Evolutionary conservation across 257 asterid species (phyloP).

Genomic region (Forsythia suspensa): DNA sequence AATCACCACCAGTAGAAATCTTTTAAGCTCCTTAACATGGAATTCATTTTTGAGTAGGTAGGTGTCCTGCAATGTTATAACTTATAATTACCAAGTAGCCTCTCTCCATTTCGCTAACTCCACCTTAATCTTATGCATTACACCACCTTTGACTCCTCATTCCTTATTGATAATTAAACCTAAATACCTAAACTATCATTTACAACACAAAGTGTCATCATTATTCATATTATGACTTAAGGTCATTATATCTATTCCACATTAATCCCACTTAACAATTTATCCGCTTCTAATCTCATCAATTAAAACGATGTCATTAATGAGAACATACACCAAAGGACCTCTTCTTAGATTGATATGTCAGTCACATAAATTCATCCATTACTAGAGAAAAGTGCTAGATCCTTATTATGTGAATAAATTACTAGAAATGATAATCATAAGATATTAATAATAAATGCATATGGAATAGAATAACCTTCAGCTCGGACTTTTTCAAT

Average conservation of each 20-base stretch:
- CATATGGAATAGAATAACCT: conserved; percentile 48
- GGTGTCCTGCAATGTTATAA: not conserved
- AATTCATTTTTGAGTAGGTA: not conserved
- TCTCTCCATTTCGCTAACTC: not conserved
- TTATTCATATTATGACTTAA: not conserved
- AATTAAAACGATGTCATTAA: too few species aligned
- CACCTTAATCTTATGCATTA: not conserved
- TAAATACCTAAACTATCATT: not conserved
- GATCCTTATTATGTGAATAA: not conserved
- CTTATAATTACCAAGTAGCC: not conserved
- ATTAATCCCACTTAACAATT: not conserved
- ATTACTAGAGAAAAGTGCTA: not conserved
- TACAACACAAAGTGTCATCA: not conserved
- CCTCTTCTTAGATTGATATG: not conserved
- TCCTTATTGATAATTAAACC: not conserved
- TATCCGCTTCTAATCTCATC: not conserved
- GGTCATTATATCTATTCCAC: not conserved
- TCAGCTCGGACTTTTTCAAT: conserved; percentile 70
- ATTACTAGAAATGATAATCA: not conserved
- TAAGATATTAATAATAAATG: not conserved
- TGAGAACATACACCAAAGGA: not conserved
- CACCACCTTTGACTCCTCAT: not conserved
- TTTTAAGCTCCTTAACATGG: not conserved
- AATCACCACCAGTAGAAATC: not conserved
- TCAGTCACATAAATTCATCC: not conserved